These are phyloP conservation scores for Cucurbitaria berberidis DNA, from an alignment of 2,329 filamentous ascomycete species.

Conservation along the genomic window DNA sequence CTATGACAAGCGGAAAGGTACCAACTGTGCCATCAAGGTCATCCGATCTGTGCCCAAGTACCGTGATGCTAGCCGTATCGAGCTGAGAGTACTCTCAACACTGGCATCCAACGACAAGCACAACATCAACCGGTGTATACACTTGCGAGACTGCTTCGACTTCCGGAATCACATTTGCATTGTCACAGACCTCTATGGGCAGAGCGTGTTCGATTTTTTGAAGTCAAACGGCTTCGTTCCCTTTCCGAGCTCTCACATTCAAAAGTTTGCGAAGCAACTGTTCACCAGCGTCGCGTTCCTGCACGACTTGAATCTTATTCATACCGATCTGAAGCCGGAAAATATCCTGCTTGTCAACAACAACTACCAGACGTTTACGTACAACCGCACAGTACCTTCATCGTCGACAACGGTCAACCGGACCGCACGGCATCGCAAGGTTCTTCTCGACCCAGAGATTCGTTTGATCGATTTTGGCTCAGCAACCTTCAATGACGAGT, in stretches of 20 bases:
- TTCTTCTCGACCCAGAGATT: conserved; percentile 69
- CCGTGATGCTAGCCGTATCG: conserved; percentile 92
- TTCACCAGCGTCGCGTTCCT: conserved; percentile 98
- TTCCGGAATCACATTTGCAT: conserved; percentile 96
- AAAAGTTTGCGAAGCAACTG: conserved; percentile 92
- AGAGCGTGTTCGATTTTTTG: conserved; percentile 97
- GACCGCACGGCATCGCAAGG: conserved; percentile 66
- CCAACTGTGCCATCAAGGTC: conserved; percentile 94
- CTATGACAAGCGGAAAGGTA: conserved; percentile 75
- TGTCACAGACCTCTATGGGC: conserved; percentile 77
- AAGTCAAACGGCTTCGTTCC: conserved; percentile 95
- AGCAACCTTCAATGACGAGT: conserved; percentile 72
- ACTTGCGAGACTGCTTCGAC: conserved; percentile 95
- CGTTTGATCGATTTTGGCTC: conserved; percentile 72
- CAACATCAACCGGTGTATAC: conserved; percentile 96
- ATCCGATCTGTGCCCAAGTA: conserved; percentile 99
- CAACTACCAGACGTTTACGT: conserved; percentile 71
- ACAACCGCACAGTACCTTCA: conserved; percentile 70
- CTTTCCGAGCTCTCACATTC: conserved; percentile 98
- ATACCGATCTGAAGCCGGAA: conserved; percentile 78
- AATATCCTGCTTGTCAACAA: conserved; percentile 71
- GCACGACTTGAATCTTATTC: conserved; percentile 95
- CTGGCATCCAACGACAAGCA: conserved; percentile 87
- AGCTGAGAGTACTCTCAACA: conserved; percentile 89
- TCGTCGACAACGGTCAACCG: conserved; percentile 65